phyloP scores from a whole-genome alignment of 2,329 filamentous ascomycete species.

The Scedosporium minutisporum region DNA sequence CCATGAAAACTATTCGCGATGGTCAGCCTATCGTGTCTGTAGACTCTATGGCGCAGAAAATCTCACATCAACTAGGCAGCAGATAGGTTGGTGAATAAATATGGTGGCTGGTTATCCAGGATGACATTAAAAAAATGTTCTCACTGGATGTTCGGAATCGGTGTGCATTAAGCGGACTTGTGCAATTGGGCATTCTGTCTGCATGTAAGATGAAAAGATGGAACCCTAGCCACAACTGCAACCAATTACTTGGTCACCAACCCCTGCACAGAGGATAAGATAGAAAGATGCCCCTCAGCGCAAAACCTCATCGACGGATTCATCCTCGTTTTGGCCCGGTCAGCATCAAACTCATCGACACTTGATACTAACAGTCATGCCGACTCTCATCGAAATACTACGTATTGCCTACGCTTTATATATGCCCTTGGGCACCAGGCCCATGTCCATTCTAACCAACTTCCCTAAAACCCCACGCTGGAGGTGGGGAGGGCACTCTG shows the following conservation, averaged over 20 bases:
- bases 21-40: background rate
- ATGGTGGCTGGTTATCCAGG: no score
- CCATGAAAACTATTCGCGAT: background rate
- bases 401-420: background rate
- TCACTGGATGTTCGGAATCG: no score
- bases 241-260: no score
- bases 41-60: background rate
- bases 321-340: background rate
- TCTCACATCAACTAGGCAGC: background rate
- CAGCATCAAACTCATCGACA: background rate
- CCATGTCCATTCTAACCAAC: background rate
- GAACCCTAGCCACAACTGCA: no score
- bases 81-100: no score
- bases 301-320: background rate
- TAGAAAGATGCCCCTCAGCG: background rate
- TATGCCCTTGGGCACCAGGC: background rate
- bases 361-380: background rate
- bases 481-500: background rate
- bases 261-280: background rate
- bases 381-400: background rate
- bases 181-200: no score
- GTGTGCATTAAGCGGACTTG: no score
- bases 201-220: no score
- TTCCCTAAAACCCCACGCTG: slow-evolving; percentile 19
- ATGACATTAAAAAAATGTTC: no score